Evolutionary conservation across 192 early-diverging fungal genomes (phyloP), one percentile per base, ranked within the genome.

Genomic region (Backusella liffmaniae): DNA sequence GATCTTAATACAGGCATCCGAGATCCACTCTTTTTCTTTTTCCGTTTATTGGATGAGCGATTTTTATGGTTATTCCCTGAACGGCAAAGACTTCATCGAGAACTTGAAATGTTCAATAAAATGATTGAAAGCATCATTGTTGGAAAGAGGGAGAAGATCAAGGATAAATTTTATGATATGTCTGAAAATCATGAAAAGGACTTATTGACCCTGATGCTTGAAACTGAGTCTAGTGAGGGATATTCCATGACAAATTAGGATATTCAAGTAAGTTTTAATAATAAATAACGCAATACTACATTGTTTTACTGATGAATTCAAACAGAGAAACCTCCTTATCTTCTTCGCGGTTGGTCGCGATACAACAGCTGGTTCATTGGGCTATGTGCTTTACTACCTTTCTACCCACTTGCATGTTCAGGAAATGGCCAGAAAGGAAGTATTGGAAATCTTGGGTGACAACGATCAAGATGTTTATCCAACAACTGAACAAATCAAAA

Each of bases 311-410:
- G 9, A 39, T 39, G 37, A 39, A 39, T 39, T 39, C 37, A 39
- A 39, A 10, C 37, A 77, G 76, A 62, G 29, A 18, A 72, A 77
- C 30, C n/a, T 67, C 6, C 35, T 53, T 72, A 78, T 86, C 59
- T 89, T 89, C 75, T 89, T 88, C 34, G 76, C 86, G 35, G 88
- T 86, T 16, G 88, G 85, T 39, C 84, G 87, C 49, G 88, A 90
- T 46, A 89, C 86, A 37, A 88, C 85, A 7, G 84, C 85, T 30
- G 84, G 85, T 65, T 76, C 86, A 49, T 80, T 91, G 46, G 79
- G 85, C 3, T 80, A 79, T 67, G 39, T 82, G 29, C 67, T 87
- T 36, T 84, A 84, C 44, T 82, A 85, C 72, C 79, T 90, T 21
- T 87, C 89, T 12, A 76, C 67, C 37, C 75, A 88, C 10, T 67